phyloP scores from a whole-genome alignment of 495 filamentous ascomycete species.

The Chlorociboria aeruginascens region DNA sequence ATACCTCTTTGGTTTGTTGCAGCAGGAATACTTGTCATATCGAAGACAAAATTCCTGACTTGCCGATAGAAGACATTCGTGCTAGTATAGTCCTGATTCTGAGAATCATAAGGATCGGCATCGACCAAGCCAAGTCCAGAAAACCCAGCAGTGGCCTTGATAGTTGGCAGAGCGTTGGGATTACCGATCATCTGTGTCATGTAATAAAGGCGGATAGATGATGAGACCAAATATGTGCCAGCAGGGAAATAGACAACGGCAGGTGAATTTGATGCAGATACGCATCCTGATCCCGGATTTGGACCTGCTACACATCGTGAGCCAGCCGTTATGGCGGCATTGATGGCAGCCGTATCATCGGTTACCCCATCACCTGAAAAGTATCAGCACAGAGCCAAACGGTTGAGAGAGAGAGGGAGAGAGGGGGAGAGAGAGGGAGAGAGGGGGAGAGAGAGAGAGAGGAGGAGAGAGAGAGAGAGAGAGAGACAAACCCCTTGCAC shows the following conservation, averaged over 20 bases:
- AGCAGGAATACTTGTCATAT: constrained; percentile 48
- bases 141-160: constrained; percentile 56
- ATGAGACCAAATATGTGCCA: constrained; percentile 49
- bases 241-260: constrained; percentile 19
- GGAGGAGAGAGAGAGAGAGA: no score
- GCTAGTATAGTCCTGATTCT: constrained; percentile 35
- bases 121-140: constrained; percentile 53
- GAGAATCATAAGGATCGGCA: constrained; percentile 52
- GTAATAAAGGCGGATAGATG: constrained; percentile 47
- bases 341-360: constrained; percentile 59
- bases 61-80: constrained; percentile 73
- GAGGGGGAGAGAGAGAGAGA: not conserved
- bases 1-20: constrained; percentile 31
- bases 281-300: constrained; percentile 24
- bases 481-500: constrained; percentile 6
- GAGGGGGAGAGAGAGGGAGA: constrained; percentile 17
- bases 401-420: constrained; percentile 19
- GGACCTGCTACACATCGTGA: constrained; percentile 35
- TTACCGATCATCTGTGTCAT: constrained; percentile 61
- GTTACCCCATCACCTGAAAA: constrained; percentile 58
- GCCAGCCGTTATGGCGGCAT: constrained; percentile 45
- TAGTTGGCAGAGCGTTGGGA: constrained; percentile 45
- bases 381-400: constrained; percentile 30
- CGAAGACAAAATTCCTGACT: constrained; percentile 65
- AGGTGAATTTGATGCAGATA: constrained; percentile 27